phyloP scores from a whole-genome alignment of 2,329 filamentous ascomycete species.

The Xylariaceae sp. region DNA sequence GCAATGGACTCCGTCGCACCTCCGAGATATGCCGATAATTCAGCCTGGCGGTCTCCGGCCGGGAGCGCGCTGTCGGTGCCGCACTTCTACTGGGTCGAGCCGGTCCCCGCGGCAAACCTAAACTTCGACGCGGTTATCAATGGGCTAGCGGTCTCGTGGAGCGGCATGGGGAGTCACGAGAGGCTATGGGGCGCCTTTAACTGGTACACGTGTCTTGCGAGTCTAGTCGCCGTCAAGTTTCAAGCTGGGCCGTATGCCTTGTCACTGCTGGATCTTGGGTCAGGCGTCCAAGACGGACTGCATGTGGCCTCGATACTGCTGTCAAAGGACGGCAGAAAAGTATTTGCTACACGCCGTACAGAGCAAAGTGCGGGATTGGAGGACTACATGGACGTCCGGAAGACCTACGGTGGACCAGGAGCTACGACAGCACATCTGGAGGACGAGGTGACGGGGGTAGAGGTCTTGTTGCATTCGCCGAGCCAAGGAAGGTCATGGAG shows the following conservation, averaged over 20 bases:
- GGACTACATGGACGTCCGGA: slow-evolving; percentile 10
- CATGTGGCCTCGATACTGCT: too few relatives aligned
- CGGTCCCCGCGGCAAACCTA: slow-evolving; percentile 11
- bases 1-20: slow-evolving; percentile 5
- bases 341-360: too few relatives aligned
- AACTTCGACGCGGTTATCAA: slow-evolving; percentile 9
- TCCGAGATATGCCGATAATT: slow-evolving; percentile 9
- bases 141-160: slow-evolving; percentile 5
- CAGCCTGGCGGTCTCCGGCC: slow-evolving; percentile 11
- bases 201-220: slow-evolving; percentile 14
- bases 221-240: slow-evolving; percentile 9
- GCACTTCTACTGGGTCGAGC: slow-evolving; percentile 13
- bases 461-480: slow-evolving; percentile 13
- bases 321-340: slow-evolving; percentile 14
- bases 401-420: slow-evolving; percentile 16
- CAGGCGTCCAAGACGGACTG: too few relatives aligned
- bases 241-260: slow-evolving; percentile 13
- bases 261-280: too few relatives aligned
- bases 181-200: slow-evolving; percentile 16
- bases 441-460: slow-evolving; percentile 15
- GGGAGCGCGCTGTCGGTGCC: slow-evolving; percentile 9
- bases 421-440: slow-evolving; percentile 15
- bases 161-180: slow-evolving; percentile 14
- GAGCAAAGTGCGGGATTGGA: slow-evolving; percentile 14
- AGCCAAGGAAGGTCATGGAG: slow-evolving; percentile 4